Percentiles rank a stretch among this genome's conserved stretches.
Conservation (phyloP, 228 moss, liverwort and hornwort genomes). For the Sphagnum magellanicum region DNA sequence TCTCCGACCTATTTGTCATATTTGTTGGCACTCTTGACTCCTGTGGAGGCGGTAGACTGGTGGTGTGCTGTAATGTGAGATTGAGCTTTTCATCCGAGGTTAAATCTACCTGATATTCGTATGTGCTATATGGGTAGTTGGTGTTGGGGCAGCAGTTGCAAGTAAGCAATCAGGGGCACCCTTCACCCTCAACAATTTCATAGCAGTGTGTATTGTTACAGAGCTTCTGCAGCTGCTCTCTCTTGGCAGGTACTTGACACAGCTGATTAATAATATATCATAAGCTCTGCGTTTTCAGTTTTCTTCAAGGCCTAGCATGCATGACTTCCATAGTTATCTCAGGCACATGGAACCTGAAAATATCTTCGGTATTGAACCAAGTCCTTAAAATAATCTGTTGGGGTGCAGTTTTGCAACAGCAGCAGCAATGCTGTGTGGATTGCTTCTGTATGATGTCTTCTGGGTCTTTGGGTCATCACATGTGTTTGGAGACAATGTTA, state of each 20-base stretch:
- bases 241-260: conserved; percentile 64
- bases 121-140: conserved; percentile 24
- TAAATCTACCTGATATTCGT: too few relatives aligned
- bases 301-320: background rate
- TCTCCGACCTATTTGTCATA: background rate
- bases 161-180: conserved; percentile 94
- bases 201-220: conserved; percentile 96
- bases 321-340: background rate
- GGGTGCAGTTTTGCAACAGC: conserved; percentile 75
- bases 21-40: too few relatives aligned
- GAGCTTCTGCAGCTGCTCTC: conserved; percentile 91
- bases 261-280: background rate
- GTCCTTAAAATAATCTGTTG: background rate
- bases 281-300: background rate
- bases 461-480: conserved; percentile 99
- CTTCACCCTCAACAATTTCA: conserved; percentile 88
- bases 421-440: conserved; percentile 84
- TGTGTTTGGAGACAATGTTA: conserved; percentile 94
- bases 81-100: too few relatives aligned
- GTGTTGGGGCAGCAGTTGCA: conserved; percentile 67
- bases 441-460: conserved; percentile 92
- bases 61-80: too few relatives aligned
- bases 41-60: too few relatives aligned
- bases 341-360: background rate
- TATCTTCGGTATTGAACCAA: background rate